These are phyloP conservation scores for Metschnikowia colocasiae DNA, from an alignment of 805 yeast species.

Conservation along the genomic window DNA sequence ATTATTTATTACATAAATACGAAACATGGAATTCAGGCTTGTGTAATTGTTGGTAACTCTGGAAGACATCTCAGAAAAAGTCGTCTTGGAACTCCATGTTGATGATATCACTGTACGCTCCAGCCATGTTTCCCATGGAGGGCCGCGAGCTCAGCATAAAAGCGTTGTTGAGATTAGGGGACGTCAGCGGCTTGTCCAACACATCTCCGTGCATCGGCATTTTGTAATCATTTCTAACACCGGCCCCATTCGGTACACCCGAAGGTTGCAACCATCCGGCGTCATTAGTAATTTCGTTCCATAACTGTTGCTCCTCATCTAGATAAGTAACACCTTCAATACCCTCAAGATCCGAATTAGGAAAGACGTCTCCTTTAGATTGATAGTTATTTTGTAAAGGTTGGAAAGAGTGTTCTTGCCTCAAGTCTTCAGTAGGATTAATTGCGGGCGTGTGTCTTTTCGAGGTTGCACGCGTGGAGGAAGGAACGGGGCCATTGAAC, in stretches of 20 bases:
- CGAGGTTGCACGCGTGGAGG: constrained; percentile 18
- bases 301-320: constrained; percentile 49
- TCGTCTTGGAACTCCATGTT: constrained; percentile 35
- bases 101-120: constrained; percentile 37
- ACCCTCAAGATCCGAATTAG: constrained; percentile 37
- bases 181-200: not conserved
- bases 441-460: constrained; percentile 19
- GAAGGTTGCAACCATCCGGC: constrained; percentile 62
- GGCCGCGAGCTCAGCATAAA: constrained; percentile 6
- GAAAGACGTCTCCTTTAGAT: constrained; percentile 28
- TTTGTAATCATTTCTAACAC: constrained; percentile 6
- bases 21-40: not conserved
- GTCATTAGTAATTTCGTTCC: constrained; percentile 76
- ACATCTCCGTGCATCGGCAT: constrained; percentile 3
- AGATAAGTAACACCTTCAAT: constrained; percentile 41
- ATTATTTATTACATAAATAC: constrained; percentile 3
- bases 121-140: constrained; percentile 18
- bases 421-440: constrained; percentile 19
- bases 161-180: not conserved
- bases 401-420: constrained; percentile 14
- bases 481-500: constrained; percentile 21
- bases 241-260: constrained; percentile 8
- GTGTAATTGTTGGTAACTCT: not conserved
- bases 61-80: not conserved
- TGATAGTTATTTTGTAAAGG: constrained; percentile 1